Evolutionary conservation across 2,329 filamentous ascomycete species (phyloP).

Genomic region (Cladophialophora chaetospira): DNA sequence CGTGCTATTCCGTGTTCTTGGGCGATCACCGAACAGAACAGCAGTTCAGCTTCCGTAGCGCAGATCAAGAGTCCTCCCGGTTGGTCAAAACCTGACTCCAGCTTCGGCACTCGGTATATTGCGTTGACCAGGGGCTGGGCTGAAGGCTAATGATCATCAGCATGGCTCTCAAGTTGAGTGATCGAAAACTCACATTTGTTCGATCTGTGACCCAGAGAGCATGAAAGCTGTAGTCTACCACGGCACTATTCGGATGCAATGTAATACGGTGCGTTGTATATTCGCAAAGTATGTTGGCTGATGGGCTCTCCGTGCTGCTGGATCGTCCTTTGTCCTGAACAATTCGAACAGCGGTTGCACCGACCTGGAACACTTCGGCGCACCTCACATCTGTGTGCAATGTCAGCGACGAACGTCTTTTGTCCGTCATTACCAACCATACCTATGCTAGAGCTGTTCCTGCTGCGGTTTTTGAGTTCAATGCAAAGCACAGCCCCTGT

Average conservation of each 20-base stretch:
- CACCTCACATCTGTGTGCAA: conserved; percentile 14
- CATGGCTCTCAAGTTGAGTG: not conserved
- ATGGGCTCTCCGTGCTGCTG: conserved; percentile 2
- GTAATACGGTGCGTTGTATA: conserved; percentile 20
- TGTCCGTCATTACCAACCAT: not conserved
- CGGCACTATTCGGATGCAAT: conserved; percentile 18
- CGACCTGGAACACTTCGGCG: conserved; percentile 25
- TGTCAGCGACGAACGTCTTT: conserved; percentile 29
- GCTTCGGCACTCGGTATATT: conserved; percentile 40
- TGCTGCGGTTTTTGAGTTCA: conserved; percentile 34
- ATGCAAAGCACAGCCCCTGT: conserved; percentile 47
- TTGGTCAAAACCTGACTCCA: conserved; percentile 28
- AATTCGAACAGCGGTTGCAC: conserved; percentile 19
- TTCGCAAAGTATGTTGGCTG: conserved; percentile 25
- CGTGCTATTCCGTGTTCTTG: conserved; percentile 43
- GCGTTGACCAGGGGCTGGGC: conserved; percentile 35
- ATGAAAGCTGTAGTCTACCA: conserved; percentile 21
- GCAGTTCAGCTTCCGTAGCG: conserved; percentile 50
- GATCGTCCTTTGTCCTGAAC: conserved; percentile 7
- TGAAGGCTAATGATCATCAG: conserved; percentile 20
- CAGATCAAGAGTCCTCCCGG: conserved; percentile 51
- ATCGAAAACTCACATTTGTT: conserved; percentile 19
- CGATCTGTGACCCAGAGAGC: conserved; percentile 23
- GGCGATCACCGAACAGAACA: conserved; percentile 49
- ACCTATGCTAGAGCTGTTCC: conserved; percentile 7